phyloP scores from a whole-genome alignment of 1,284 basidiomycete genomes.

The Albatrellus sp. region DNA sequence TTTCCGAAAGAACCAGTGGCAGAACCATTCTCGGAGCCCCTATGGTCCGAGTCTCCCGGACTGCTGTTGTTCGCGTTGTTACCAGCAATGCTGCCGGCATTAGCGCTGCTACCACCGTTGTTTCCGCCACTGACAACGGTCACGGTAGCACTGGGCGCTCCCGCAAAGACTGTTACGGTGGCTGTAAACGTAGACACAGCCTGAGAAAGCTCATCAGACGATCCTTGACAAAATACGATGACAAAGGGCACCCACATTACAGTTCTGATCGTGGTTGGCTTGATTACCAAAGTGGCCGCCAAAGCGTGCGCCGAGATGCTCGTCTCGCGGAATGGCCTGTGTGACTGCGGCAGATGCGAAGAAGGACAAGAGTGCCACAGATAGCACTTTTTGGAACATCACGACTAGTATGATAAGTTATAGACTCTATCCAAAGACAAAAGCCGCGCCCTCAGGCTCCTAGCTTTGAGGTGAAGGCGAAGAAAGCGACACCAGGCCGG shows the following conservation, averaged over 20 bases:
- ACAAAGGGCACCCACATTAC: constrained; percentile 5
- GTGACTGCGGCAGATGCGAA: constrained; percentile 8
- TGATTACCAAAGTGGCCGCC: background rate
- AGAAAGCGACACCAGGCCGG: constrained; percentile 23
- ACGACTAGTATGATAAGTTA: constrained; percentile 11
- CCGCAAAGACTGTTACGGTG: constrained; percentile 12
- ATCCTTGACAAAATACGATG: background rate
- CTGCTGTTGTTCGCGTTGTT: background rate
- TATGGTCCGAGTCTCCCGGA: background rate
- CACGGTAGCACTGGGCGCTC: constrained; percentile 9
- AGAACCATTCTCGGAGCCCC: too few species aligned
- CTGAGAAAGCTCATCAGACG: constrained; percentile 2
- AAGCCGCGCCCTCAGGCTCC: constrained; percentile 16
- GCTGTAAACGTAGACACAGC: constrained; percentile 12
- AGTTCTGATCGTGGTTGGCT: constrained; percentile 8
- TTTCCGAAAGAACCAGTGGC: background rate
- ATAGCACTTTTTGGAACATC: constrained; percentile 20
- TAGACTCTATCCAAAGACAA: constrained; percentile 13
- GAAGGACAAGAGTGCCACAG: constrained; percentile 18
- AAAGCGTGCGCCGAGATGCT: constrained; percentile 4
- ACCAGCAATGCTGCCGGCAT: background rate
- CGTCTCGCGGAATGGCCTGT: constrained; percentile 7
- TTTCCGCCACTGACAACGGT: background rate
- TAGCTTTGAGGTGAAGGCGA: constrained; percentile 11
- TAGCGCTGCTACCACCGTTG: background rate